phyloP scores from a whole-genome alignment of 2,329 filamentous ascomycete species.

The Fusarium tuaranense region DNA sequence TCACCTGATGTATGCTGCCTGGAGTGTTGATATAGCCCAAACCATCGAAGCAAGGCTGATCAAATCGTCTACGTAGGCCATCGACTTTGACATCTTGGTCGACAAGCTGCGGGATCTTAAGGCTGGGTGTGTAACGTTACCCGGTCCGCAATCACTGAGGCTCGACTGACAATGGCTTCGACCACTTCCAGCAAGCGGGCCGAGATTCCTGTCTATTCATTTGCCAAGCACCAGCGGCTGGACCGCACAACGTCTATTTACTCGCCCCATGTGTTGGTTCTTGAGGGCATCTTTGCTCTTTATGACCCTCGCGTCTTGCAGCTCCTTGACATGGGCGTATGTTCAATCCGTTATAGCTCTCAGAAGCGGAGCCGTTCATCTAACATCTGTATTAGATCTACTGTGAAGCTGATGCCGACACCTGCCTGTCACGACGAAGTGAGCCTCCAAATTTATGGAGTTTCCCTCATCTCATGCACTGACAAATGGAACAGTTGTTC shows the following conservation, averaged over 20 bases:
- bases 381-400: slow-evolving; percentile 73
- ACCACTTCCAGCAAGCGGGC: slow-evolving; percentile 75
- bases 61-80: slow-evolving; percentile 63
- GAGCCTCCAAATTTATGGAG: slow-evolving; percentile 47
- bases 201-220: slow-evolving; percentile 95
- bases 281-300: slow-evolving; percentile 96
- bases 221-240: slow-evolving; percentile 87
- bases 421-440: slow-evolving; percentile 91
- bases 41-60: slow-evolving; percentile 9
- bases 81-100: slow-evolving; percentile 93
- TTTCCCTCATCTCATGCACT: not conserved
- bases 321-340: slow-evolving; percentile 88
- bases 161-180: slow-evolving; percentile 23
- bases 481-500: slow-evolving; percentile 68
- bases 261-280: slow-evolving; percentile 92
- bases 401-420: slow-evolving; percentile 94
- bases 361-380: not conserved
- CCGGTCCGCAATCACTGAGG: not conserved
- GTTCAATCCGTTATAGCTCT: slow-evolving; percentile 18
- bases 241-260: slow-evolving; percentile 89
- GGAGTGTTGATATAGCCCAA: not conserved
- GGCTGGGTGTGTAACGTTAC: slow-evolving; percentile 74
- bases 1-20: slow-evolving; percentile 73
- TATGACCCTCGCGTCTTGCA: slow-evolving; percentile 89
- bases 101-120: slow-evolving; percentile 86